Evolutionary conservation across 176 grass and related monocot genomes (phyloP).

Genomic region (Tillandsia leiboldiana): DNA sequence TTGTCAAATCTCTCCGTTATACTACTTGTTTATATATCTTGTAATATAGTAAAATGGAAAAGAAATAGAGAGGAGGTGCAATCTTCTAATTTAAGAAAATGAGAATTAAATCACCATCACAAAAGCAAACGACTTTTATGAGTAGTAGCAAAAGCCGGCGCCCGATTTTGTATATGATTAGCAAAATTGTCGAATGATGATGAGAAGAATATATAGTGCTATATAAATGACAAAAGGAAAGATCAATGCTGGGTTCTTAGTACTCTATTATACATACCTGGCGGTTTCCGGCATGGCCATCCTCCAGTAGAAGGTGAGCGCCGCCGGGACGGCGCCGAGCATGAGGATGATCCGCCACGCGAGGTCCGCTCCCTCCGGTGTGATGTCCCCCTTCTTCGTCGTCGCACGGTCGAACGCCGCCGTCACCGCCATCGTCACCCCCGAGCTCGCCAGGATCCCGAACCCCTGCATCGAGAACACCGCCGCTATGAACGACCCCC

Average conservation of each 20-base stretch:
- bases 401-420: conserved; percentile 36
- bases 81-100: no score
- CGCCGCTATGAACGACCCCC: conserved; percentile 58
- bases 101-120: no score
- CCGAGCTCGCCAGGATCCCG: conserved; percentile 64
- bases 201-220: not conserved
- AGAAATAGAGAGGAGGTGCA: no score
- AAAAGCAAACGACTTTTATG: no score
- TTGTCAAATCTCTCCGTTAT: no score
- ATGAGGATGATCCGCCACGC: conserved; percentile 38
- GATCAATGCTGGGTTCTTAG: no score
- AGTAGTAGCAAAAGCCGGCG: no score
- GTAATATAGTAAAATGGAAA: no score
- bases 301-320: conserved; percentile 33
- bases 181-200: not conserved
- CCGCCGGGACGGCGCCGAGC: conserved; percentile 28
- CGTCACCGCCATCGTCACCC: conserved; percentile 58
- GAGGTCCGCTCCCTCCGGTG: conserved; percentile 22
- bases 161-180: no score
- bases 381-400: not conserved
- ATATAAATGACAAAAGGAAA: not conserved
- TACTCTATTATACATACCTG: conserved; percentile 14
- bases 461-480: conserved; percentile 96
- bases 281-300: conserved; percentile 39
- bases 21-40: no score